A percentile compares a stretch with the other conserved stretches of the same genome.
Evolutionary conservation across 768 basidiomycete genomes (phyloP).

Genomic region (Russula olivacea): DNA sequence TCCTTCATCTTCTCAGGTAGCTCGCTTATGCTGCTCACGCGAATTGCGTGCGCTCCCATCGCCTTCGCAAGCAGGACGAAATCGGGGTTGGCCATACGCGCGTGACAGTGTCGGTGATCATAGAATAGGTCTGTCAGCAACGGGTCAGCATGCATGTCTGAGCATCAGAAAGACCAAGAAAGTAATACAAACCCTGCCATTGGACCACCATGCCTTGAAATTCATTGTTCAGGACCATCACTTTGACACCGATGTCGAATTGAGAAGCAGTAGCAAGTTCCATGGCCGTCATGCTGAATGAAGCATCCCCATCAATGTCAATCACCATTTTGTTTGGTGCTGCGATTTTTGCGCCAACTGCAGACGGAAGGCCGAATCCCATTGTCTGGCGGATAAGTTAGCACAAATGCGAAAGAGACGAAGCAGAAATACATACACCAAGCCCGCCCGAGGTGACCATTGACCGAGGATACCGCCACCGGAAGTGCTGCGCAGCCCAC

Average conservation of each 20-base stretch:
- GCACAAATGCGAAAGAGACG: not conserved
- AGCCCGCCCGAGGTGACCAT: conserved; percentile 94
- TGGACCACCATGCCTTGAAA: conserved; percentile 99
- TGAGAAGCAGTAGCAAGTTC: conserved; percentile 93
- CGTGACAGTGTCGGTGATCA: conserved; percentile 91
- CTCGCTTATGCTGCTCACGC: conserved; percentile 63
- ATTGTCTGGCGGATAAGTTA: conserved; percentile 59
- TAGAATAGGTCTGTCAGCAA: conserved; percentile 77
- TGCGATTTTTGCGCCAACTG: conserved; percentile 96
- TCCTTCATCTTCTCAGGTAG: conserved; percentile 97
- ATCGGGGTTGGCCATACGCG: conserved; percentile 91
- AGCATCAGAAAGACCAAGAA: no score
- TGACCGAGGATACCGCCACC: conserved; percentile 82
- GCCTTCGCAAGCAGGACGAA: conserved; percentile 84
- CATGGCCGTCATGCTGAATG: conserved; percentile 99
- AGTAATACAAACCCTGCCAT: conserved; percentile 76
- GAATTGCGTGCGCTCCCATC: conserved; percentile 90
- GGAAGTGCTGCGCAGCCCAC: conserved; percentile 95
- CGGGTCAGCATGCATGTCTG: not conserved
- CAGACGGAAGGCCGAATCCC: conserved; percentile 94
- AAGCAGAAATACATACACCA: conserved; percentile 52
- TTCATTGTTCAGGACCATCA: conserved; percentile 89
- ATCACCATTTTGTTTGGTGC: conserved; percentile 89
- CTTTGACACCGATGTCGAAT: conserved; percentile 91
- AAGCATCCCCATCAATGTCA: conserved; percentile 97